Percentiles rank a stretch among this genome's conserved stretches.
Evolutionary conservation across 352 stramenopile species (phyloP).

Genomic region (Globisporangium spinosum): DNA sequence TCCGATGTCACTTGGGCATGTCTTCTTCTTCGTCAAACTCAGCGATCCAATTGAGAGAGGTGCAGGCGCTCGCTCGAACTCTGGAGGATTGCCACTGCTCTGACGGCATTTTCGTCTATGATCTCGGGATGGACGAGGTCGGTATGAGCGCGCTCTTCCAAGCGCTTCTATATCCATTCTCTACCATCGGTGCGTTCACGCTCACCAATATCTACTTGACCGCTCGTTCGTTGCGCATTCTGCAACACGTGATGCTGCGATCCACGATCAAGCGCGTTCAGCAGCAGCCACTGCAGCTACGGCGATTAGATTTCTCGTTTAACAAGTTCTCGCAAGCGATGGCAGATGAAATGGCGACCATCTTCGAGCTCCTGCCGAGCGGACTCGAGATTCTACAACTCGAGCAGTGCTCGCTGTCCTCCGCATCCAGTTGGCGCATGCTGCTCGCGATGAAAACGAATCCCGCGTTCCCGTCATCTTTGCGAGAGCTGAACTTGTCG

Average conservation of each 20-base stretch:
- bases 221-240: conserved; percentile 29
- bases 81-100: conserved; percentile 42
- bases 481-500: conserved; percentile 61
- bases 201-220: conserved; percentile 52
- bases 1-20: conserved; percentile 2
- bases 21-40: not conserved
- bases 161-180: conserved; percentile 35
- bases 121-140: conserved; percentile 37
- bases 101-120: conserved; percentile 43
- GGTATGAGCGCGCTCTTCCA: conserved; percentile 53
- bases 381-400: conserved; percentile 59
- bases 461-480: conserved; percentile 36
- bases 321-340: conserved; percentile 55
- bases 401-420: conserved; percentile 42
- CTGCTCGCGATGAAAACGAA: conserved; percentile 44
- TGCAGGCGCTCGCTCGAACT: conserved; percentile 40
- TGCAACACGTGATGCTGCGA: conserved; percentile 56
- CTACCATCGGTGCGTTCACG: conserved; percentile 33
- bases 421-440: conserved; percentile 31
- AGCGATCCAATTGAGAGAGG: conserved; percentile 34
- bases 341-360: conserved; percentile 42
- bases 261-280: conserved; percentile 39
- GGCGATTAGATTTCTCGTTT: conserved; percentile 59
- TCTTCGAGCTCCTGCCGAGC: conserved; percentile 39
- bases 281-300: conserved; percentile 26